Conservation (phyloP, 345 rosid genomes). For the Salix viminalis region DNA sequence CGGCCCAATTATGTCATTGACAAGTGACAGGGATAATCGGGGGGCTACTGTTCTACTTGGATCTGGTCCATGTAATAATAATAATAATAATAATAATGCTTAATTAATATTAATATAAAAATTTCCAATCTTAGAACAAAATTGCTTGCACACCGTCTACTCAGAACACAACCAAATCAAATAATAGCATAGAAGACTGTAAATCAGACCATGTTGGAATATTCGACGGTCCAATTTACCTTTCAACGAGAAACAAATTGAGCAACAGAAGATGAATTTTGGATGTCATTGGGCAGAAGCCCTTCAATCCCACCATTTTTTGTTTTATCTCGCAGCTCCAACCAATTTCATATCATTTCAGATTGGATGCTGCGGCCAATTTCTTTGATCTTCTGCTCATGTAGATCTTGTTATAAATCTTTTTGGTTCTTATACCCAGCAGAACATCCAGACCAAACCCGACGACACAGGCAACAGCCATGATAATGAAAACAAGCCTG, state of each 20-base stretch:
- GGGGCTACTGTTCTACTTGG: too few species aligned
- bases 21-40: too few species aligned
- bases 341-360: background rate
- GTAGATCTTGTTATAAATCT: conserved; percentile 51
- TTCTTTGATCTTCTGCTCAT: conserved; percentile 46
- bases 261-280: background rate
- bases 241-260: background rate
- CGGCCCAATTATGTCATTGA: too few species aligned
- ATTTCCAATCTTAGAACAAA: background rate
- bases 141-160: background rate
- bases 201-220: background rate
- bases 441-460: conserved; percentile 71
- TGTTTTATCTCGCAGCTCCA: background rate
- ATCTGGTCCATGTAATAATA: too few species aligned
- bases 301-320: conserved; percentile 19
- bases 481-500: conserved; percentile 62
- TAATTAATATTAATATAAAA: background rate
- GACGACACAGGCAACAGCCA: conserved; percentile 58
- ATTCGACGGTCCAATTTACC: background rate
- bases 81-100: too few species aligned
- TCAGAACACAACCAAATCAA: background rate
- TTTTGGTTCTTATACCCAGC: conserved; percentile 58
- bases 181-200: background rate
- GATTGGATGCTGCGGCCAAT: conserved; percentile 11
- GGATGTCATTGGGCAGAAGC: conserved; percentile 8